Base-by-base conservation (phyloP, 352 stramenopile genomes). In the Phytophthora citrophthora region DNA sequence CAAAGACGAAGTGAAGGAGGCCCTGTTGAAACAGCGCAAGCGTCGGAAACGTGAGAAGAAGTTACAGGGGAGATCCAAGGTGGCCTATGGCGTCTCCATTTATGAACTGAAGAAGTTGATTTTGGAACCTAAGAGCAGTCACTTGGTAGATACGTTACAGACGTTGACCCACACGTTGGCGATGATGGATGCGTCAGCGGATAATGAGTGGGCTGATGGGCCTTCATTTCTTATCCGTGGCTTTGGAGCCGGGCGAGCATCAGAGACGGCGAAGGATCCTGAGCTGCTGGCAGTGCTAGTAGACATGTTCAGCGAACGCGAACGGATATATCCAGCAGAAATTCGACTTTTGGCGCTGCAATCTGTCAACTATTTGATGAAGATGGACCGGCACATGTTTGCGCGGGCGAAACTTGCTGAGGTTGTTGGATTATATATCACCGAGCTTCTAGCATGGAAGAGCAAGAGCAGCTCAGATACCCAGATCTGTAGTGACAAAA, bases 331-430 rank as follows among this genome's bases (percentile, higher is more conserved):
- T 62, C 38, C 72, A 2, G 34, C 72, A 8, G 76, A 89, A 64
- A 68, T 86, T 23, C 77, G 83, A 3, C 59, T 91, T 0, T 62
- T 95, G 27, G 81, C 85, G 1, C 62, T 92, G 20, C 87, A 95
- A 54, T 93, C 87, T 5, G 86, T 94, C 64, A 94, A 94, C 59
- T 95, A 95, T 64, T 57, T 95, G 40, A 72, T 93, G 47, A 95
- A 94, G 65, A 82, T 95, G 81, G 85, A 95, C 52, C 69, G 76
- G 9, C 74, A 88, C 41, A 61, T 88, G 51, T 83, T 90, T 46
- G 60, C 78, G 12, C 74, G 81, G 12, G 61, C 80, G 3, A 72
- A 77, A 4, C 72, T 81, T 26, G 29, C 82, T 20, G 69, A 82
- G n/a, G 58, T 84, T 44, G 70, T 90, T 5, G 57, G 55, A 1